Evolutionary conservation across 306 rosid species (phyloP).

Genomic region (Sophora flavescens): DNA sequence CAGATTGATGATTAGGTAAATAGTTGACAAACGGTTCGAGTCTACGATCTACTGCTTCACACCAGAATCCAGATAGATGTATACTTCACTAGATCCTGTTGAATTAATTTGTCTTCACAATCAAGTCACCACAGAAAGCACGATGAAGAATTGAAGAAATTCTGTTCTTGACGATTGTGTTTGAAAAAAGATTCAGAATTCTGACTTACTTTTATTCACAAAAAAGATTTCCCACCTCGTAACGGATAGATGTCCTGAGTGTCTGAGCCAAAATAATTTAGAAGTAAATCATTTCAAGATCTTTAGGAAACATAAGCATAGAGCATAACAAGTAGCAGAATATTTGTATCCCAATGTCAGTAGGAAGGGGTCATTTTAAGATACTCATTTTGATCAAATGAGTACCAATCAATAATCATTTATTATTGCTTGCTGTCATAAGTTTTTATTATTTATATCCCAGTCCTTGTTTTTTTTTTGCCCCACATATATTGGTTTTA

Average conservation of each 20-base stretch:
- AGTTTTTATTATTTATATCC: too few species aligned
- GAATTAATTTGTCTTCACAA: too few species aligned
- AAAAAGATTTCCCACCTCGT: conserved; percentile 7
- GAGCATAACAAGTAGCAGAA: not conserved
- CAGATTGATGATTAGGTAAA: not conserved
- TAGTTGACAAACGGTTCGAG: not conserved
- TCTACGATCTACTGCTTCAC: not conserved
- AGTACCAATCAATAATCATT: too few species aligned
- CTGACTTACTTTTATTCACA: not conserved
- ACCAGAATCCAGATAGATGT: too few species aligned
- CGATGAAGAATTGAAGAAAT: too few species aligned
- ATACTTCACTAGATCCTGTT: not conserved
- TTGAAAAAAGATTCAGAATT: not conserved
- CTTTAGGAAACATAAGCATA: not conserved
- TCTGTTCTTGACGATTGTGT: not conserved
- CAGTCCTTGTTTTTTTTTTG: too few species aligned
- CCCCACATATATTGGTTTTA: too few species aligned
- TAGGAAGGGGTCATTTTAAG: not conserved
- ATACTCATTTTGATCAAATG: too few species aligned
- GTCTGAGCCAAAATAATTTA: not conserved
- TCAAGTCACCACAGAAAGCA: too few species aligned
- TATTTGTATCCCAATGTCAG: not conserved
- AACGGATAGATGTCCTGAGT: not conserved
- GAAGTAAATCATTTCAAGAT: conserved; percentile 17
- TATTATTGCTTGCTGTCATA: too few species aligned